Evolutionary conservation across 495 filamentous ascomycete species (phyloP).

Genomic region (Cercophora samala): DNA sequence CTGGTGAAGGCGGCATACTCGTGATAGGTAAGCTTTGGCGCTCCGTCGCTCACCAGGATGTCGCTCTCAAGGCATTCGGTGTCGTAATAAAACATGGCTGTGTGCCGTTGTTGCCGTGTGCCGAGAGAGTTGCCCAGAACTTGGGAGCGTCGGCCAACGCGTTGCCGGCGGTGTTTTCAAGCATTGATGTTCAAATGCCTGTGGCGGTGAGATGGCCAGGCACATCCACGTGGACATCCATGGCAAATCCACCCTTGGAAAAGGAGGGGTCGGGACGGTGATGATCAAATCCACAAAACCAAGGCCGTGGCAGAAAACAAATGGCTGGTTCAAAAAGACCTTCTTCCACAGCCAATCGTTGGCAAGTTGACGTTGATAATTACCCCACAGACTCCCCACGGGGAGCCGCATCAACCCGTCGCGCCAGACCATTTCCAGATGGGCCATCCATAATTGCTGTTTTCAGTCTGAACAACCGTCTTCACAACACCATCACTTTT

Average conservation of each 20-base stretch:
- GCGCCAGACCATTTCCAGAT: neutral
- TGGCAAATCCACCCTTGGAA: neutral
- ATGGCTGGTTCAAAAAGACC: neutral
- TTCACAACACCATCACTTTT: neutral
- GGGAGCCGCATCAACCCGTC: neutral
- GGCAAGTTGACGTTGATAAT: neutral
- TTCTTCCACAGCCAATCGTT: neutral
- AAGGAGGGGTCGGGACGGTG: neutral
- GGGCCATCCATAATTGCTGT: too few species aligned
- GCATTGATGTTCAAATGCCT: neutral
- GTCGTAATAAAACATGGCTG: slow-evolving; percentile 13
- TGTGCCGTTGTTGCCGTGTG: neutral
- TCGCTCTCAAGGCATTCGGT: slow-evolving; percentile 2
- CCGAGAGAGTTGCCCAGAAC: neutral
- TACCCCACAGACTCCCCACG: neutral
- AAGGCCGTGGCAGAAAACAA: neutral
- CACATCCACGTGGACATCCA: neutral
- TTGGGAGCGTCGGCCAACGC: neutral
- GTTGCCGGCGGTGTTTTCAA: neutral
- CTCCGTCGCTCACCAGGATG: slow-evolving; percentile 4
- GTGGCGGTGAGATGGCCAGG: neutral
- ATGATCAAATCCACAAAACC: neutral
- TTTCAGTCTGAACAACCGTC: neutral
- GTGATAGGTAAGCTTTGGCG: slow-evolving; percentile 24
- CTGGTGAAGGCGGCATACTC: slow-evolving; percentile 33